These are phyloP conservation scores for Aristolochia californica DNA, from an alignment of 164 flowering plant genomes.

Conservation along the genomic window DNA sequence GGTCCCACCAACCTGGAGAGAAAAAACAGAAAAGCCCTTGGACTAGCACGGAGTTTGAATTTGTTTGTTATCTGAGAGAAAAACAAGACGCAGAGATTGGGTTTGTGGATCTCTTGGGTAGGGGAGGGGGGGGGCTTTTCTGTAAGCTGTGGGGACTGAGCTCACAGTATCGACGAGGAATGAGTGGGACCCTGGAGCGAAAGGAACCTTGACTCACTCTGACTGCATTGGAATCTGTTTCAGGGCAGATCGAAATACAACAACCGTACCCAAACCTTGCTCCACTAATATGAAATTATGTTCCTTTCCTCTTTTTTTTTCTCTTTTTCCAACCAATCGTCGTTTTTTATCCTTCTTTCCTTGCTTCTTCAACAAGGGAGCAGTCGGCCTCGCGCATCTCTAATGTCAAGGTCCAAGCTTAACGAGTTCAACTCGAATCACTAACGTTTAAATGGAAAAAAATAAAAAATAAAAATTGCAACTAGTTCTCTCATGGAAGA, in stretches of 20 bases:
- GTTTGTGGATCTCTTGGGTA: not conserved
- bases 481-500: too few relatives aligned
- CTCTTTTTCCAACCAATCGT: too few relatives aligned
- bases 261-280: conserved; percentile 3
- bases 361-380: too few relatives aligned
- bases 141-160: not conserved
- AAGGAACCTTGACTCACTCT: conserved; percentile 3
- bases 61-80: not conserved
- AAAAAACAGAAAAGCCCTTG: not conserved
- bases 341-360: too few relatives aligned
- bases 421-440: too few relatives aligned
- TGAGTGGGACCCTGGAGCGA: not conserved
- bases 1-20: conserved; percentile 7
- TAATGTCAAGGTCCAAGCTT: too few relatives aligned
- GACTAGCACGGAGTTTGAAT: not conserved
- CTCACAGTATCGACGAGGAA: not conserved
- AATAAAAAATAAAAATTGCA: too few relatives aligned
- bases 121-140: too few relatives aligned
- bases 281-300: not conserved
- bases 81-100: not conserved
- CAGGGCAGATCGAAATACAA: not conserved
- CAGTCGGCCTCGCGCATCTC: too few relatives aligned
- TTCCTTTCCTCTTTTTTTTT: too few relatives aligned
- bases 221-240: conserved; percentile 1
- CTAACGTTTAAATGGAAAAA: too few relatives aligned